phyloP scores from a whole-genome alignment of 2,329 filamentous ascomycete genomes.

The Sporothrix schenckii region DNA sequence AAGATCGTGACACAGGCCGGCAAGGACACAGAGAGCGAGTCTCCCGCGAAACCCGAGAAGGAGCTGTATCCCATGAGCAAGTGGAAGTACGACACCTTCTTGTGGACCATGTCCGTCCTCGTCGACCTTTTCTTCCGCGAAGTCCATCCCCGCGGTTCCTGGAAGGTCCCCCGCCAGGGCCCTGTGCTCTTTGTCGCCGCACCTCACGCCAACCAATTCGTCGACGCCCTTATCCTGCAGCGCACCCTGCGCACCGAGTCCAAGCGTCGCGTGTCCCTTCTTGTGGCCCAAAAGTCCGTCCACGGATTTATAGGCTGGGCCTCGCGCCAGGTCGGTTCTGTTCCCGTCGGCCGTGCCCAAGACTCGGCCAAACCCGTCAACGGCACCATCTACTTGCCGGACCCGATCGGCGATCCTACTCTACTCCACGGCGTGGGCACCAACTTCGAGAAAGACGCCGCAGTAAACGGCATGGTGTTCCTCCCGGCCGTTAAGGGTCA shows the following conservation, averaged over 20 bases:
- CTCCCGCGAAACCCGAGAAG: slow-evolving; percentile 37
- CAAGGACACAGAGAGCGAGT: slow-evolving; percentile 15
- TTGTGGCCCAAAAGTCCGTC: slow-evolving; percentile 96
- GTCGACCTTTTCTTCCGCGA: slow-evolving; percentile 98
- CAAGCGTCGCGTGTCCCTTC: slow-evolving; percentile 83
- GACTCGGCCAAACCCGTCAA: slow-evolving; percentile 79
- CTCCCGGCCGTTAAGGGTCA: slow-evolving; percentile 80
- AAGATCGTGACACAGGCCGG: slow-evolving; percentile 1
- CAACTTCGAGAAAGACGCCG: slow-evolving; percentile 75
- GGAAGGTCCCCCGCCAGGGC: slow-evolving; percentile 87
- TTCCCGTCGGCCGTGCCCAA: slow-evolving; percentile 90
- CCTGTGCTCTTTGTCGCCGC: slow-evolving; percentile 95
- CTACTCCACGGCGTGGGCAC: slow-evolving; percentile 78
- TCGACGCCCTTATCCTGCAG: slow-evolving; percentile 92
- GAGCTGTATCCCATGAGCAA: slow-evolving; percentile 70
- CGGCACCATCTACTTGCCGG: slow-evolving; percentile 85
- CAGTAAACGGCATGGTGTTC: slow-evolving; percentile 81
- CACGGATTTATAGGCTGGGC: slow-evolving; percentile 88
- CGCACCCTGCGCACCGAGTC: slow-evolving; percentile 85
- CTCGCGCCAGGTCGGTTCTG: slow-evolving; percentile 80
- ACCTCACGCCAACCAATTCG: slow-evolving; percentile 97
- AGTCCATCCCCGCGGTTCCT: slow-evolving; percentile 90
- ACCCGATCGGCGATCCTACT: slow-evolving; percentile 81
- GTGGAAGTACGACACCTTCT: slow-evolving; percentile 75
- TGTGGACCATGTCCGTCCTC: slow-evolving; percentile 78